A percentile compares a stretch with the other conserved stretches of the same genome.
phyloP scores from a whole-genome alignment of 2,329 filamentous ascomycete species.

The Nemania sp. region DNA sequence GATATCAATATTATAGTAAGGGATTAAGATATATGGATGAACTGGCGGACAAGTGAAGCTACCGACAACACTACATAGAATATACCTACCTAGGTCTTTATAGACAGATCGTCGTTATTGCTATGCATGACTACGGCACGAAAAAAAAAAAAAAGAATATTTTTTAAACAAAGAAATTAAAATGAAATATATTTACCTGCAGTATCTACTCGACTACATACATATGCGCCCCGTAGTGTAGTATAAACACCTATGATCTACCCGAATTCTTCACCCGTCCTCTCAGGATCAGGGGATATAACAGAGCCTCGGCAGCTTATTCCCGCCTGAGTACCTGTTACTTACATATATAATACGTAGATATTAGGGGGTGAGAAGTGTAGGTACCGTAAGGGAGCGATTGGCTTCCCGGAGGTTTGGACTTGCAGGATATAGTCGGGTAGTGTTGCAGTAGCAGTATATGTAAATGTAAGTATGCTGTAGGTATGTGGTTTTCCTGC shows the following conservation, averaged over 20 bases:
- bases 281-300: conserved; percentile 14
- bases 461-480: background rate
- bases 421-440: conserved; percentile 34
- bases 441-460: conserved; percentile 27
- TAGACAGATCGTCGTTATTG: background rate
- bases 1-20: background rate
- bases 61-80: background rate
- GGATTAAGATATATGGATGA: background rate
- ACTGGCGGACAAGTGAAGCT: background rate
- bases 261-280: background rate
- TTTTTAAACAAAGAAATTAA: no score
- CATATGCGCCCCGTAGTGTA: background rate
- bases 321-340: conserved; percentile 26
- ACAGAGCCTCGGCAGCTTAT: conserved; percentile 14
- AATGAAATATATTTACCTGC: no score
- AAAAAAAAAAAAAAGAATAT: background rate
- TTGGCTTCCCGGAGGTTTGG: conserved; percentile 34
- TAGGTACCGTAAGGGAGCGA: conserved; percentile 9
- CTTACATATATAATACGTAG: background rate
- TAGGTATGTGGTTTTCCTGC: conserved; percentile 25
- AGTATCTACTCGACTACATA: no score
- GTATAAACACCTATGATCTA: background rate
- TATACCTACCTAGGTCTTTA: background rate
- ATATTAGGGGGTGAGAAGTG: background rate
- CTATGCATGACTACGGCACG: background rate